Evolutionary conservation across 805 yeast species (phyloP), one percentile per base, ranked within the genome.

Genomic region (Starmerella cellae): DNA sequence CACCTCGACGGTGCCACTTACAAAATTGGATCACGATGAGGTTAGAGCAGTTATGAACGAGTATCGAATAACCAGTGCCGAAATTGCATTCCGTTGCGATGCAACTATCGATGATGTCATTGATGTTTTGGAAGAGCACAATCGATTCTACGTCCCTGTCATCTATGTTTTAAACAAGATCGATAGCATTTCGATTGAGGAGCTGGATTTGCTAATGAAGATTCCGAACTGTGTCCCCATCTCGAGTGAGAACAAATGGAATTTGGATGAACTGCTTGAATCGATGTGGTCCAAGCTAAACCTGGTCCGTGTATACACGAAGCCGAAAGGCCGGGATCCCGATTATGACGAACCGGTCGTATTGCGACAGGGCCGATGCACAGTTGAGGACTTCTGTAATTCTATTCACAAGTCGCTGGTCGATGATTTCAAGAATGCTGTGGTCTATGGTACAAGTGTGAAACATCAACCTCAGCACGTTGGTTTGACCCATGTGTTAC

Each of bases 161-260:
- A 69, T 91, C 43, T 91, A 91, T 59, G 96, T 85, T 36, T 69
- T 91, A 58, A 91, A 91, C 71, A 91, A 91, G 65, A 88, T 91
- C 57, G 99, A 91, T 63, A 79, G 96, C 10, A 81, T 91, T 59
- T 81, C 95, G 6, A 72, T 88, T 41, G 93, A 91, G 64, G 99
- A 91, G 62, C 73, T 91, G 53, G 95, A 91, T 53, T 66, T 91
- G 45, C 64, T 91, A 48, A 80, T 82, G 67, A 75, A 91, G 60
- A 91, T 91, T 55, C 98, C 98, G 39, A 78, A 91, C 64, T 96
- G 97, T 6, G 94, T 91, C 39, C 98, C 98, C 31, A 88, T 91
- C 47, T 82, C 95, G 9, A 81, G 95, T 6, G 97, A 94, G 49
- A 73, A 81, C 59, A 94, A 93, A 52, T 91, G 98, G 98, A 91